Percentiles rank a stretch among this genome's conserved stretches.
Conservation (phyloP, 257 asterid species). For the Jacaranda copaia region DNA sequence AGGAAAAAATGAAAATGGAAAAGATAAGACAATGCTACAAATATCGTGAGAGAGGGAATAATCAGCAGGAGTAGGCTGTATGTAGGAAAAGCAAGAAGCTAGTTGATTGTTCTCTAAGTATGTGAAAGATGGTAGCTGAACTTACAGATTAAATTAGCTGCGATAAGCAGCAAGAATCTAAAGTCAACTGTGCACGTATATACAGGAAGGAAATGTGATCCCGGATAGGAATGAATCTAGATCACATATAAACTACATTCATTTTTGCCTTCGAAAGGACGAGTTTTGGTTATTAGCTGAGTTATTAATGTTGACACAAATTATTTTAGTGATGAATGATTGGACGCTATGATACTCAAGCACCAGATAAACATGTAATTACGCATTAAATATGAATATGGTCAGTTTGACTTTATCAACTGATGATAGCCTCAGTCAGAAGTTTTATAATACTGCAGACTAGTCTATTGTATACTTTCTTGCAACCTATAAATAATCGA, state of each 20-base stretch:
- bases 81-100: too few relatives aligned
- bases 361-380: conserved; percentile 25
- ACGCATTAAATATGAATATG: neutral
- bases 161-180: neutral
- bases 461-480: neutral
- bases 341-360: neutral
- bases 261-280: neutral
- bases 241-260: conserved; percentile 41
- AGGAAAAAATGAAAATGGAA: too few relatives aligned
- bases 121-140: neutral
- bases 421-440: conserved; percentile 15
- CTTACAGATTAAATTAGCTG: conserved; percentile 32
- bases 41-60: too few relatives aligned
- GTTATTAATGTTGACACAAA: conserved; percentile 18
- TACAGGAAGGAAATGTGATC: neutral
- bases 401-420: conserved; percentile 40
- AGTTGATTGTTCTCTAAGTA: neutral
- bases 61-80: too few relatives aligned
- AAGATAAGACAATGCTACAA: too few relatives aligned
- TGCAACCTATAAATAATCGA: neutral
- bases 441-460: conserved; percentile 22
- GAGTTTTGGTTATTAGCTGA: neutral
- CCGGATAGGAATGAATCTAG: conserved; percentile 39
- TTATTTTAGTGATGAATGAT: conserved; percentile 22
- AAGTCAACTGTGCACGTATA: conserved; percentile 36